phyloP scores from a whole-genome alignment of 169 alveolate genomes.

The Miamiensis avidus region DNA sequence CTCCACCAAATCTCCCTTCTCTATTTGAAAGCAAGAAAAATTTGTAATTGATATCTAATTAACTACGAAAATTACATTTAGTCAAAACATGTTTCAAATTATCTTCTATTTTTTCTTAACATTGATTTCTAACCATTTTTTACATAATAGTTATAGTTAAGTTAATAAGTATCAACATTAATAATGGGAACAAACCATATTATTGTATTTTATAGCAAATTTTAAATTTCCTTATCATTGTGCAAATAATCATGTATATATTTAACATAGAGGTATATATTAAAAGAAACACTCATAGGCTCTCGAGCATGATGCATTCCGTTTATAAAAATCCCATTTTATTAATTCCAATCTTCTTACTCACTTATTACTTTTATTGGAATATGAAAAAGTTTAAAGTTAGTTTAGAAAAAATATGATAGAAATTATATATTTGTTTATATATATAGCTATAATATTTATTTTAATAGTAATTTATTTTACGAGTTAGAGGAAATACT shows the following conservation, averaged over 20 bases:
- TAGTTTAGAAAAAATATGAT: too few relatives aligned
- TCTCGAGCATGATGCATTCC: constrained; percentile 85
- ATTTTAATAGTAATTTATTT: too few relatives aligned
- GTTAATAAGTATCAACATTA: constrained; percentile 74
- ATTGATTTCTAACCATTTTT: not conserved
- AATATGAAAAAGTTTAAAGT: too few relatives aligned
- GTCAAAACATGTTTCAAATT: constrained; percentile 7
- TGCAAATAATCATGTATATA: not conserved
- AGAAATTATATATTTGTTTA: too few relatives aligned
- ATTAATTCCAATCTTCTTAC: constrained; percentile 3
- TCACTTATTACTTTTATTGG: too few relatives aligned
- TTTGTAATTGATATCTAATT: too few relatives aligned
- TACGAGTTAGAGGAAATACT: not conserved
- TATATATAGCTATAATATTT: too few relatives aligned
- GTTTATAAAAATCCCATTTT: constrained; percentile 53
- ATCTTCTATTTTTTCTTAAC: constrained; percentile 64
- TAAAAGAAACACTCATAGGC: constrained; percentile 67
- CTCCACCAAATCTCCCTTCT: constrained; percentile 1
- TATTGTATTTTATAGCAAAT: constrained; percentile 1
- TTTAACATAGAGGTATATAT: constrained; percentile 43
- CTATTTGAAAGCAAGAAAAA: not conserved
- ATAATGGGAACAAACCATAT: constrained; percentile 69
- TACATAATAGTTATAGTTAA: constrained; percentile 42
- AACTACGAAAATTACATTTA: too few relatives aligned
- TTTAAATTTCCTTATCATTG: not conserved